Conservation (phyloP, 2,329 filamentous ascomycete species). For the Monosporascus sp. region DNA sequence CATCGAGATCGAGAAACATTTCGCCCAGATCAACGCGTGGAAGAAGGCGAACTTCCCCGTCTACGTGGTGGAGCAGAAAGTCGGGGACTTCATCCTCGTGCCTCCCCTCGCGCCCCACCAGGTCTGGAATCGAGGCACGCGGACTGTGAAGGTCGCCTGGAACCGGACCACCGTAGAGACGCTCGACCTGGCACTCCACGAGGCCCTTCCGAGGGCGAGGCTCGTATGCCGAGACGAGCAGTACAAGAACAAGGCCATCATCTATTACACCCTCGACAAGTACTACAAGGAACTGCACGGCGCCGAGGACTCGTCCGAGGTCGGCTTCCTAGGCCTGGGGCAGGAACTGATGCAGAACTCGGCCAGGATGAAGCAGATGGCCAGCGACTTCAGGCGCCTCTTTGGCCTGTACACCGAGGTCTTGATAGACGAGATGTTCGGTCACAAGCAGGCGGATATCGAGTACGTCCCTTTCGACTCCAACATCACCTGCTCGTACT, state of each 20-base stretch:
- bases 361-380: constrained; percentile 59
- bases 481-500: constrained; percentile 93
- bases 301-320: constrained; percentile 44
- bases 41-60: constrained; percentile 90
- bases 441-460: constrained; percentile 61
- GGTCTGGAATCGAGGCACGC: constrained; percentile 94
- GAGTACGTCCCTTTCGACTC: constrained; percentile 81
- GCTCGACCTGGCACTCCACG: constrained; percentile 74
- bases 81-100: constrained; percentile 89
- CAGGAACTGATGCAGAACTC: constrained; percentile 37
- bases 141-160: constrained; percentile 97
- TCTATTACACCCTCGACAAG: constrained; percentile 80
- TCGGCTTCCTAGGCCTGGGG: constrained; percentile 42
- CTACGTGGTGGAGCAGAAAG: constrained; percentile 84
- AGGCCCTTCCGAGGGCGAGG: constrained; percentile 81
- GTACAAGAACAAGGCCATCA: constrained; percentile 96
- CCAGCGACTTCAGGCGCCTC: constrained; percentile 74
- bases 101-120: constrained; percentile 75
- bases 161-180: constrained; percentile 93
- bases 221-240: constrained; percentile 95
- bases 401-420: constrained; percentile 75
- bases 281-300: constrained; percentile 60
- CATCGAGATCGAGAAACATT: constrained; percentile 94
- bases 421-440: constrained; percentile 81
- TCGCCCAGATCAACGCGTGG: constrained; percentile 93